A percentile compares a stretch with the other conserved stretches of the same genome.
Evolutionary conservation across 495 filamentous ascomycete species (phyloP).

Genomic region (Schizothecium vesticola): DNA sequence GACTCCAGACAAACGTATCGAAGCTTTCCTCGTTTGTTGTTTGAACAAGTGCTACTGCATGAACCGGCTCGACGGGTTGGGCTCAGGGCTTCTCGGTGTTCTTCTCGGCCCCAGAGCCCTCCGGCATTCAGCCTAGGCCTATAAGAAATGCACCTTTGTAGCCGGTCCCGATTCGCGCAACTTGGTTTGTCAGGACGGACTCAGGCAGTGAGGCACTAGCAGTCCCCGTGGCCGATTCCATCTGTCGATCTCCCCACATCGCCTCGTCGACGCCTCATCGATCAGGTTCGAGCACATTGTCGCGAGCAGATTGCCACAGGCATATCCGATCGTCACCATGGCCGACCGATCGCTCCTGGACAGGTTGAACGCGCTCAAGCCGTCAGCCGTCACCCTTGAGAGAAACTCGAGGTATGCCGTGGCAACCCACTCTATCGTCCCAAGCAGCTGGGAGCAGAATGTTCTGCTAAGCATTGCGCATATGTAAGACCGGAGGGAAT

Average conservation of each 20-base stretch:
- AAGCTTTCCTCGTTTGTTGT: background rate
- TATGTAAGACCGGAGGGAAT: background rate
- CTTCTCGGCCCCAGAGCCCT: background rate
- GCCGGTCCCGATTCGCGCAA: background rate
- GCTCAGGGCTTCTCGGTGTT: background rate
- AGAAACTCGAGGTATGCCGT: constrained; percentile 29
- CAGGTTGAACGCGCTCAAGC: constrained; percentile 69
- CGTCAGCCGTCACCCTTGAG: constrained; percentile 32
- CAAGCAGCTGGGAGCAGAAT: background rate
- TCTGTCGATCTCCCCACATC: background rate
- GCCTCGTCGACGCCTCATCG: background rate
- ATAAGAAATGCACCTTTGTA: background rate
- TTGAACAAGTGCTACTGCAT: background rate
- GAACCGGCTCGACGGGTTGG: background rate
- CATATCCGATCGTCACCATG: constrained; percentile 6
- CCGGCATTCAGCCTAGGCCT: background rate
- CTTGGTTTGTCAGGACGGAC: background rate
- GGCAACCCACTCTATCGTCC: background rate
- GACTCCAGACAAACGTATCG: background rate
- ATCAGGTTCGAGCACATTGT: background rate
- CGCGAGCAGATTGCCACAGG: background rate
- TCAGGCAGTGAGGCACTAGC: background rate
- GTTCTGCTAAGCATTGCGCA: constrained; percentile 1
- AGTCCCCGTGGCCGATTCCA: background rate
- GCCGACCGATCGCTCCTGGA: constrained; percentile 80